Evolutionary conservation across 495 filamentous ascomycete species (phyloP).

Genomic region (Elasticomyces elasticus): DNA sequence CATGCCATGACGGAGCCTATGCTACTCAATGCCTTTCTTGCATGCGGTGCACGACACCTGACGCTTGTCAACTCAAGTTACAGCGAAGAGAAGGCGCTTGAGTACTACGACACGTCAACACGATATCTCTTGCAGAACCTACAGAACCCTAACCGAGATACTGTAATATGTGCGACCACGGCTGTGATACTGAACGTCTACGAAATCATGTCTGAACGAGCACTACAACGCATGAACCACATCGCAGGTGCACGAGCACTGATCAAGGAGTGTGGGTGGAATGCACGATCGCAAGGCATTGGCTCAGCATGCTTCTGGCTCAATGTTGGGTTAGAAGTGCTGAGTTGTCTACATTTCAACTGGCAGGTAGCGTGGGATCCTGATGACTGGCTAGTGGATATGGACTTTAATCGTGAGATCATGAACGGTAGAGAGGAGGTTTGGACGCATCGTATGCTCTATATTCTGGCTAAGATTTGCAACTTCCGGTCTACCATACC

Average conservation of each 20-base stretch:
- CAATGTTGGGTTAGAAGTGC: slow-evolving; percentile 80
- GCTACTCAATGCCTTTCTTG: slow-evolving; percentile 83
- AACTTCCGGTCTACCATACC: slow-evolving; percentile 68
- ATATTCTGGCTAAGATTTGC: slow-evolving; percentile 77
- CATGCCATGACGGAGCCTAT: slow-evolving; percentile 75
- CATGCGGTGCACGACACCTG: slow-evolving; percentile 78
- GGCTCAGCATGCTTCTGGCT: slow-evolving; percentile 92
- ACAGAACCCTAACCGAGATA: slow-evolving; percentile 75
- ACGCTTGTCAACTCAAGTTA: slow-evolving; percentile 60
- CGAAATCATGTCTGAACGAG: slow-evolving; percentile 75
- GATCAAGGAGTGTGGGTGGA: slow-evolving; percentile 88
- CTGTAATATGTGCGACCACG: slow-evolving; percentile 75
- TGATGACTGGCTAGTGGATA: slow-evolving; percentile 82
- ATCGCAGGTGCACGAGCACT: slow-evolving; percentile 78
- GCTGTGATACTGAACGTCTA: slow-evolving; percentile 86
- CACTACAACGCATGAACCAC: slow-evolving; percentile 71
- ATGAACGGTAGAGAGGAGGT: slow-evolving; percentile 57
- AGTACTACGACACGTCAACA: slow-evolving; percentile 77
- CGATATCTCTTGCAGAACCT: slow-evolving; percentile 59
- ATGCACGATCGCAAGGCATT: slow-evolving; percentile 64
- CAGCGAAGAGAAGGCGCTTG: slow-evolving; percentile 63
- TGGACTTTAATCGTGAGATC: slow-evolving; percentile 53
- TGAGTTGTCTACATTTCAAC: slow-evolving; percentile 77
- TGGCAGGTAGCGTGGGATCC: slow-evolving; percentile 87
- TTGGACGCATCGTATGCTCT: slow-evolving; percentile 88